Conservation (phyloP, 2,329 filamentous ascomycete species). For the Clarireedia hainanense region DNA sequence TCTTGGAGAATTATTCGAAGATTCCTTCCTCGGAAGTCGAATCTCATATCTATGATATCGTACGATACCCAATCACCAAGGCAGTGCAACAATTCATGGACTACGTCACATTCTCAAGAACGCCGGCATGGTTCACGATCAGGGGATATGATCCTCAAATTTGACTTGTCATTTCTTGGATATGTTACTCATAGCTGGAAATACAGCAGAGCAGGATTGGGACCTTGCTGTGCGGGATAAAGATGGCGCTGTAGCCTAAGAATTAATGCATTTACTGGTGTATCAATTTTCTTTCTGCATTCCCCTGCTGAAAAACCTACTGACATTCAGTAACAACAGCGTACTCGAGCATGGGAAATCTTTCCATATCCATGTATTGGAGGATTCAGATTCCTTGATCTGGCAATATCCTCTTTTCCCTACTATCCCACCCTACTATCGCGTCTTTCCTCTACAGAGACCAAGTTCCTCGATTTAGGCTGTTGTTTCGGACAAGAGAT, state of each 20-base stretch:
- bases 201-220: too few species aligned
- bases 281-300: background rate
- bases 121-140: too few species aligned
- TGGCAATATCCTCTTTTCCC: slow-evolving; percentile 5
- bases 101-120: too few species aligned
- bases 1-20: slow-evolving; percentile 16
- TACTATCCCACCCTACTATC: slow-evolving; percentile 6
- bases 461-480: slow-evolving; percentile 30
- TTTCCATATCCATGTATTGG: slow-evolving; percentile 23
- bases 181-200: too few species aligned
- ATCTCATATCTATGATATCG: slow-evolving; percentile 12
- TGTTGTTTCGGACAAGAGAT: slow-evolving; percentile 34
- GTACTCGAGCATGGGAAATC: slow-evolving; percentile 16
- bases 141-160: too few species aligned
- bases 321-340: slow-evolving; percentile 5
- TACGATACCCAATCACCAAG: background rate
- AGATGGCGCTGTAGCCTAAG: too few species aligned
- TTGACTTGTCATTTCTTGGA: too few species aligned
- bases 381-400: slow-evolving; percentile 17
- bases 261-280: too few species aligned
- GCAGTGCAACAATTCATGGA: too few species aligned
- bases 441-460: background rate
- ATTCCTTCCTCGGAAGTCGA: slow-evolving; percentile 11
- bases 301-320: background rate
- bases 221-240: too few species aligned